phyloP scores from a whole-genome alignment of 495 filamentous ascomycete species.

The Penicillium macrosclerotiorum region DNA sequence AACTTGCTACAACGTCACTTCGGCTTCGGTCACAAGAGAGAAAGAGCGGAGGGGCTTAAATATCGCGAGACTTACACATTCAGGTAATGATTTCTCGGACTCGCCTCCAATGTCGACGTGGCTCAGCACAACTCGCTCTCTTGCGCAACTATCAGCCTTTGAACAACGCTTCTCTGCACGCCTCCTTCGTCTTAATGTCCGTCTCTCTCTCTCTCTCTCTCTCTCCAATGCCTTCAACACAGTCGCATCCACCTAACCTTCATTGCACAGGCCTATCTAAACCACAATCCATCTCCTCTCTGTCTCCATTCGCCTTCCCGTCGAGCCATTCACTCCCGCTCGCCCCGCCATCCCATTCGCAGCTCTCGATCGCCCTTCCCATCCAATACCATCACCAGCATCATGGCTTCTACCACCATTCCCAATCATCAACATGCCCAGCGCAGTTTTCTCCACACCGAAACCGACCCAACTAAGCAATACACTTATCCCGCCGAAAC shows the following conservation, averaged over 20 bases:
- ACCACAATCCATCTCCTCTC: too few species aligned
- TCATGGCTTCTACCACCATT: slow-evolving; percentile 15
- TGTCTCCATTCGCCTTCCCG: background rate
- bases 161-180: background rate
- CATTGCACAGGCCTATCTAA: too few species aligned
- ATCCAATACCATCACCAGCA: background rate
- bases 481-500: slow-evolving; percentile 28
- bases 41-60: background rate
- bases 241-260: background rate
- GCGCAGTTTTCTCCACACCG: background rate
- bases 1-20: background rate
- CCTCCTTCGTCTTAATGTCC: background rate
- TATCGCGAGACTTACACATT: too few species aligned
- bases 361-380: background rate
- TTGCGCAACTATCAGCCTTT: background rate
- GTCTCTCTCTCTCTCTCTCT: background rate
- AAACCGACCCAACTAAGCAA: slow-evolving; percentile 11
- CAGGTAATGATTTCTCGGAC: too few species aligned
- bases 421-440: slow-evolving; percentile 13
- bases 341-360: background rate
- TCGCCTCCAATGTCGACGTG: background rate
- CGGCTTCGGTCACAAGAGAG: background rate
- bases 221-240: background rate
- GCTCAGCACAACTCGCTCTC: background rate
- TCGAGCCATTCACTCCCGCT: background rate